Evolutionary conservation across 208 protist species (phyloP).

Genomic region (Porcisia hertigi): DNA sequence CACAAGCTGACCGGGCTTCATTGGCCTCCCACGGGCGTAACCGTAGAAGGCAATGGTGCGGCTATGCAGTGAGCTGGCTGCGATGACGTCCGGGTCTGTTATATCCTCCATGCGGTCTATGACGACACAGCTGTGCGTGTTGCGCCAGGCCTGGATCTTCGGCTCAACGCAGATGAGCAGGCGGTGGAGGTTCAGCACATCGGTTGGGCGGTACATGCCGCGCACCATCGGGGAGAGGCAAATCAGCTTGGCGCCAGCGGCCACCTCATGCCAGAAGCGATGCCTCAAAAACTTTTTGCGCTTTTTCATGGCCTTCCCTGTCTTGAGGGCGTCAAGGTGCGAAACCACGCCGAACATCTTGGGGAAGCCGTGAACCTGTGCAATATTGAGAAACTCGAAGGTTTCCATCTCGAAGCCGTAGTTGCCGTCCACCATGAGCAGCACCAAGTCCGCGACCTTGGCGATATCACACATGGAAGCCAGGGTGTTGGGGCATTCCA

Average conservation of each 20-base stretch:
- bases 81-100: slow-evolving; percentile 92
- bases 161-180: slow-evolving; percentile 97
- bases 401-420: slow-evolving; percentile 99
- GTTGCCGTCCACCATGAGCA: slow-evolving; percentile 97
- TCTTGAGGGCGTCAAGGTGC: slow-evolving; percentile 98
- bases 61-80: slow-evolving; percentile 62
- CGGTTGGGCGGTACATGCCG: slow-evolving; percentile 97
- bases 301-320: slow-evolving; percentile 95
- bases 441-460: slow-evolving; percentile 97
- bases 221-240: slow-evolving; percentile 96
- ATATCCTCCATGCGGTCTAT: slow-evolving; percentile 98
- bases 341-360: slow-evolving; percentile 99
- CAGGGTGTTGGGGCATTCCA: slow-evolving; percentile 98
- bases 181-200: slow-evolving; percentile 96
- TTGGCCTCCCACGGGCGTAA: slow-evolving; percentile 96
- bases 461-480: slow-evolving; percentile 98
- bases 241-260: slow-evolving; percentile 96
- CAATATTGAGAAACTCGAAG: slow-evolving; percentile 99
- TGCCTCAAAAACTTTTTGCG: slow-evolving; percentile 98
- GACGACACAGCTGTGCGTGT: slow-evolving; percentile 97
- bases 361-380: slow-evolving; percentile 98
- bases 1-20: slow-evolving; percentile 92
- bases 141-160: slow-evolving; percentile 96
- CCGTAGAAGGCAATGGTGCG: slow-evolving; percentile 97
- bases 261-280: slow-evolving; percentile 94